Conservation (phyloP, 2,329 filamentous ascomycete genomes). For the Canariomyces notabilis region DNA sequence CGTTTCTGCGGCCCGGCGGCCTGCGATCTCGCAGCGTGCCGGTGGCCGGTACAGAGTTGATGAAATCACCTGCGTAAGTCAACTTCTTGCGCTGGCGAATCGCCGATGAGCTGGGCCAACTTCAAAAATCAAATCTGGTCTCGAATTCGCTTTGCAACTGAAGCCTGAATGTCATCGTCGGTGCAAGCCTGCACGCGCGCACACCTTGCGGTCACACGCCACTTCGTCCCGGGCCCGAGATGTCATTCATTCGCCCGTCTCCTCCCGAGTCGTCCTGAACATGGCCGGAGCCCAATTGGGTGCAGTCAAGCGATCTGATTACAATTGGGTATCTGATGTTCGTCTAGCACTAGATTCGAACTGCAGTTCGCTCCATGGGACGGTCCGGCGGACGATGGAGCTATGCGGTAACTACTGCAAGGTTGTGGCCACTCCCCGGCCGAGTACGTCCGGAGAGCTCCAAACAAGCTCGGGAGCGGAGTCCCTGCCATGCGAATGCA, state of each 20-base stretch:
- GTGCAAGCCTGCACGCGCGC: too few relatives aligned
- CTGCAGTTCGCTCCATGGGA: constrained; percentile 17
- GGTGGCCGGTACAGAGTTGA: background rate
- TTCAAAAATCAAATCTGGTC: too few relatives aligned
- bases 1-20: background rate
- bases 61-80: too few relatives aligned
- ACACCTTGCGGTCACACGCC: constrained; percentile 1
- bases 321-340: constrained; percentile 18
- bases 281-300: constrained; percentile 7
- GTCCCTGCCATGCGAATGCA: constrained; percentile 9
- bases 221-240: constrained; percentile 3
- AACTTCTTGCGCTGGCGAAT: too few relatives aligned
- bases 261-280: constrained; percentile 4
- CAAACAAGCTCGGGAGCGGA: constrained; percentile 9
- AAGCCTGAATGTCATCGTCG: background rate
- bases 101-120: too few relatives aligned
- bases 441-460: background rate
- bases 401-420: too few relatives aligned
- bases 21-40: too few relatives aligned
- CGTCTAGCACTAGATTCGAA: constrained; percentile 10
- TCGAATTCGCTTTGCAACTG: too few relatives aligned
- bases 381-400: constrained; percentile 18
- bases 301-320: background rate
- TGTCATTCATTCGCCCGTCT: background rate
- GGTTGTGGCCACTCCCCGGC: background rate